phyloP scores from a whole-genome alignment of 352 stramenopile species.

The Aphanomyces invadans region DNA sequence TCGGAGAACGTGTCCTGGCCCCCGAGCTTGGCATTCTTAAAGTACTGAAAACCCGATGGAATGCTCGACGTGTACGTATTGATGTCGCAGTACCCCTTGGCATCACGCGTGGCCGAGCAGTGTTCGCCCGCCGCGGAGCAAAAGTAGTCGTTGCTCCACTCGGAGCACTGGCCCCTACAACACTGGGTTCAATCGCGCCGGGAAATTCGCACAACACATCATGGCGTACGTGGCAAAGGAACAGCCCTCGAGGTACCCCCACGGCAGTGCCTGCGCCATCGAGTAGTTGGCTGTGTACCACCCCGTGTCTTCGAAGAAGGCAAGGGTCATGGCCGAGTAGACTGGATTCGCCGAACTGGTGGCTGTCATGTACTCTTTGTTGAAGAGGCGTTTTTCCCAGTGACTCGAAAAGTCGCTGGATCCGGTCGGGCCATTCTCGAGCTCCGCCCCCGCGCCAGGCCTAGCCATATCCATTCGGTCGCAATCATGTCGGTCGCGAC shows the following conservation, averaged over 20 bases:
- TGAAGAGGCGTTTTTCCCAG: conserved; percentile 75
- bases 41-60: conserved; percentile 74
- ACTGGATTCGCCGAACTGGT: conserved; percentile 67
- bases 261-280: conserved; percentile 48
- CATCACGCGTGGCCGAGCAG: conserved; percentile 23
- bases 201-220: background rate
- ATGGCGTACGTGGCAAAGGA: conserved; percentile 41
- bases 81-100: conserved; percentile 73
- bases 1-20: conserved; percentile 59
- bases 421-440: conserved; percentile 64
- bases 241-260: conserved; percentile 70
- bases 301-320: conserved; percentile 71
- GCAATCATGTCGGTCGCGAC: too few relatives aligned
- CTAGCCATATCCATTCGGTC: background rate
- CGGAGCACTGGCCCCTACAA: conserved; percentile 37
- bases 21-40: conserved; percentile 46
- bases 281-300: conserved; percentile 73
- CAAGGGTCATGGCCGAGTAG: conserved; percentile 61
- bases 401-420: conserved; percentile 58
- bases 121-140: conserved; percentile 40
- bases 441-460: conserved; percentile 44
- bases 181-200: background rate
- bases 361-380: conserved; percentile 82
- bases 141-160: conserved; percentile 63
- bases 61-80: conserved; percentile 56